Evolutionary conservation across 2,329 filamentous ascomycete species (phyloP), one percentile per base, ranked within the genome.

Genomic region (Plenodomus lindquistii): DNA sequence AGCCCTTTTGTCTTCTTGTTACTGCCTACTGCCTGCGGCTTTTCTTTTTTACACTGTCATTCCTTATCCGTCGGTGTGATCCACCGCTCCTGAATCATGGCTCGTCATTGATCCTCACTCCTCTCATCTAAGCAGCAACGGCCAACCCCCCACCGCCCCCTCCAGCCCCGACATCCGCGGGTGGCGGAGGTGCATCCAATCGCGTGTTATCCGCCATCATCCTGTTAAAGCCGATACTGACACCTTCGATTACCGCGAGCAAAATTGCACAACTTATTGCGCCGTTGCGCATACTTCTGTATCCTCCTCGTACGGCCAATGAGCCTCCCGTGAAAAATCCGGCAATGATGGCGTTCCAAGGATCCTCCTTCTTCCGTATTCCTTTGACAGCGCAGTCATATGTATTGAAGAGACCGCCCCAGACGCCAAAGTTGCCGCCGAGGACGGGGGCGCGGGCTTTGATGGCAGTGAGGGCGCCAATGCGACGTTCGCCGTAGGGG

Each of bases 381-480:
- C 93, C 93, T 81, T 97, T 99, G 54, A 97, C 89, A 18, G 92
- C 89, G 79, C 94, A 99, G 78, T 99, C 94, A 69, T 93, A 97
- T 54, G 91, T 95, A 65, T 86, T 91, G 81, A 97, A 97, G 48
- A 97, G 79, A 60, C 94, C 94, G 71, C 94, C 93, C 93, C 94
- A 97, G 48, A 96, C 91, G 66, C 93, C 93, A 66, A 97, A 99
- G 81, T 99, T 99, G 67, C 94, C 94, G 69, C 94, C 94, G 40
- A 97, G 83, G 27, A 97, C 93, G 2, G 94, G 94, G 36, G 94
- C 94, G 71, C 94, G 88, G 71, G 94, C 92, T 82, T 99, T 99
- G 77, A 99, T 91, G 52, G 94, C 94, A 66, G 93, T 97, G 77
- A 99, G 83, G 62, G 94, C 77, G 72, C 94, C 94, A 80, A 97